Conservation (phyloP, 1,284 basidiomycete species). For the Peniophora sp. region DNA sequence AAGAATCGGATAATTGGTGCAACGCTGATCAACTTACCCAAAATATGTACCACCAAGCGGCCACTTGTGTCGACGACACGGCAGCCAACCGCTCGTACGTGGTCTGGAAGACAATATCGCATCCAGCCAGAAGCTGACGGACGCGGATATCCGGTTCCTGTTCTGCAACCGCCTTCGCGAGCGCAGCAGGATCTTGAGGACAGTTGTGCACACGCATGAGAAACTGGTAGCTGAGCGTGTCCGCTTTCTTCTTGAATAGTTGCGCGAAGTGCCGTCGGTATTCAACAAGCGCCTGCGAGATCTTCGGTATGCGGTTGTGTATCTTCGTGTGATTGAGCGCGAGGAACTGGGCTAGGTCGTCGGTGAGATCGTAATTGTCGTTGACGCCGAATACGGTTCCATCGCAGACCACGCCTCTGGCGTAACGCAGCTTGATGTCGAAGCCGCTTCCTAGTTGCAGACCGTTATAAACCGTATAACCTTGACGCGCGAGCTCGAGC, state of each 20-base stretch:
- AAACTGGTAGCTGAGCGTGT: slow-evolving; percentile 61
- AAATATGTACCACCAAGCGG: slow-evolving; percentile 80
- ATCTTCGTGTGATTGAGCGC: slow-evolving; percentile 52
- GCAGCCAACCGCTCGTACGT: slow-evolving; percentile 50
- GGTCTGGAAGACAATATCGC: slow-evolving; percentile 41
- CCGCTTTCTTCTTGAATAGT: slow-evolving; percentile 48
- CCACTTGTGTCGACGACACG: slow-evolving; percentile 43
- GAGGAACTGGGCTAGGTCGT: slow-evolving; percentile 58
- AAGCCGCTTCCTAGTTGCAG: slow-evolving; percentile 67
- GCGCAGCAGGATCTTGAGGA: slow-evolving; percentile 34
- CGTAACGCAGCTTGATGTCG: slow-evolving; percentile 52
- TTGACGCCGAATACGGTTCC: slow-evolving; percentile 59
- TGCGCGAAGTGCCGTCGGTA: slow-evolving; percentile 48
- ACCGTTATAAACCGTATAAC: slow-evolving; percentile 49
- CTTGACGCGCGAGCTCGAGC: slow-evolving; percentile 50
- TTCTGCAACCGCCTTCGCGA: slow-evolving; percentile 39
- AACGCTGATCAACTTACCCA: slow-evolving; percentile 44
- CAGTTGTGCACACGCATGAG: slow-evolving; percentile 55
- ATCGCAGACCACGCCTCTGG: slow-evolving; percentile 39
- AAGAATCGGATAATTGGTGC: not conserved
- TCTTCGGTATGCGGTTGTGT: slow-evolving; percentile 29
- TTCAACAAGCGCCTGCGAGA: slow-evolving; percentile 41
- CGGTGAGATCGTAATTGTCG: slow-evolving; percentile 61
- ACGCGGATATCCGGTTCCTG: slow-evolving; percentile 49
- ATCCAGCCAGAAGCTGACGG: slow-evolving; percentile 42